Conservation (phyloP, 1,139 yeast genomes). For the Debaryomyces sp. region DNA sequence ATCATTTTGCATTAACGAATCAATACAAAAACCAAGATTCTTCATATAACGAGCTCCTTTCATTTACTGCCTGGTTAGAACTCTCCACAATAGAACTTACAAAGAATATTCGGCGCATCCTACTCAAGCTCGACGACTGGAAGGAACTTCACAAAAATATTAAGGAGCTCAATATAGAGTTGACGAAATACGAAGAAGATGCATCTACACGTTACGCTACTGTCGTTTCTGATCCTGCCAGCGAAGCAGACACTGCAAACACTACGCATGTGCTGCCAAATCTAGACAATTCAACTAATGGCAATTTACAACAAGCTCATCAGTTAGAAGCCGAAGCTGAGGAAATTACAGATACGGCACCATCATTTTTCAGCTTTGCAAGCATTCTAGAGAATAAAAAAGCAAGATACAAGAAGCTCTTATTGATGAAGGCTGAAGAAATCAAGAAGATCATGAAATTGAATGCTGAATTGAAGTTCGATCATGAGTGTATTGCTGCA, state of each 20-base stretch:
- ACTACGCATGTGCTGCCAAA: neutral
- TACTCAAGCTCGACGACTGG: slow-evolving; percentile 53
- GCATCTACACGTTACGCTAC: neutral
- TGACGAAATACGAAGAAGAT: slow-evolving; percentile 28
- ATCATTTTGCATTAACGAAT: neutral
- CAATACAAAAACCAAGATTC: slow-evolving; percentile 13
- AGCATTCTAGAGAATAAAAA: slow-evolving; percentile 38
- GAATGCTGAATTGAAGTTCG: slow-evolving; percentile 41
- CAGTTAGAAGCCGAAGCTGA: slow-evolving; percentile 4
- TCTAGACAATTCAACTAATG: neutral
- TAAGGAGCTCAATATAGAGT: slow-evolving; percentile 32
- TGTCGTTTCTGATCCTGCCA: neutral
- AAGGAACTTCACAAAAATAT: slow-evolving; percentile 42
- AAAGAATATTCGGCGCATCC: slow-evolving; percentile 35
- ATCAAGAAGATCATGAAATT: slow-evolving; percentile 36
- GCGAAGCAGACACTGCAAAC: neutral
- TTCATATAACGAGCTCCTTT: slow-evolving; percentile 21
- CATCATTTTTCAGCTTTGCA: slow-evolving; percentile 36
- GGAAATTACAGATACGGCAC: slow-evolving; percentile 16
- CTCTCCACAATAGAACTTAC: slow-evolving; percentile 38
- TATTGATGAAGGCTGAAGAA: slow-evolving; percentile 34
- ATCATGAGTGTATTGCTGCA: slow-evolving; percentile 63
- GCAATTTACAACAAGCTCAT: neutral
- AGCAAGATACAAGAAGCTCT: slow-evolving; percentile 35
- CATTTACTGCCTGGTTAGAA: slow-evolving; percentile 34